Conservation (phyloP, 2,329 filamentous ascomycete species). For the Microdochium bolleyi region DNA sequence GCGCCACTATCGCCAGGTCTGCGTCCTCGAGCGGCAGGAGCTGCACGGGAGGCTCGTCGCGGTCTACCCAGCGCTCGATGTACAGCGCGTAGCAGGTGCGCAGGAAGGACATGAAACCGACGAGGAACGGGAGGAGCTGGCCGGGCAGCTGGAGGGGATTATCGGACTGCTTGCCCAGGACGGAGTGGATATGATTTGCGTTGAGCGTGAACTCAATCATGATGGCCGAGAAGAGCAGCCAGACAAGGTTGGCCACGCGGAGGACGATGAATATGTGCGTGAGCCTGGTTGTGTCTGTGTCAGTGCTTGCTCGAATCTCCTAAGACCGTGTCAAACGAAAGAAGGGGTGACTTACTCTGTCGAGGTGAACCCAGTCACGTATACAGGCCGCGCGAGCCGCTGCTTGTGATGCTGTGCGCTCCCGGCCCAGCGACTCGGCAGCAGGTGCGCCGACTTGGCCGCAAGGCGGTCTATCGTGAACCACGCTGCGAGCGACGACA, state of each 20-base stretch:
- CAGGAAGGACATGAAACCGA: constrained; percentile 12
- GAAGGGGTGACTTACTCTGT: constrained; percentile 8
- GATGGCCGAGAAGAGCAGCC: constrained; percentile 15
- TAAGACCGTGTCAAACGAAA: neutral
- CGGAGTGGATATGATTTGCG: constrained; percentile 13
- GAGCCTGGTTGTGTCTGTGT: constrained; percentile 6
- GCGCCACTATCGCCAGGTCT: neutral
- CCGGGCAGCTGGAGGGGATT: constrained; percentile 10
- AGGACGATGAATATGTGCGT: constrained; percentile 11
- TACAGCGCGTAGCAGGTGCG: constrained; percentile 9
- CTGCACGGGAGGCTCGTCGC: neutral
- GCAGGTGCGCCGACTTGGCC: neutral
- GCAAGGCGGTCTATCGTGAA: constrained; percentile 4
- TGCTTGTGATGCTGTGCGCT: constrained; percentile 4
- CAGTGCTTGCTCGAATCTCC: neutral
- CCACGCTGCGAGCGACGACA: constrained; percentile 9
- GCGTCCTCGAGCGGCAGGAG: neutral
- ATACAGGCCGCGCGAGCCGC: constrained; percentile 5
- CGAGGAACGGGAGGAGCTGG: constrained; percentile 13
- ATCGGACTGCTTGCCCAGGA: constrained; percentile 10
- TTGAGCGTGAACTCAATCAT: constrained; percentile 17
- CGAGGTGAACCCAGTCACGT: constrained; percentile 11
- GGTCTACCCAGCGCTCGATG: constrained; percentile 5
- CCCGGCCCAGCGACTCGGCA: neutral
- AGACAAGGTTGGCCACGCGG: constrained; percentile 12